Evolutionary conservation across 352 stramenopile species (phyloP), one percentile per base, ranked within the genome.

Genomic region (Phytophthora rubi): DNA sequence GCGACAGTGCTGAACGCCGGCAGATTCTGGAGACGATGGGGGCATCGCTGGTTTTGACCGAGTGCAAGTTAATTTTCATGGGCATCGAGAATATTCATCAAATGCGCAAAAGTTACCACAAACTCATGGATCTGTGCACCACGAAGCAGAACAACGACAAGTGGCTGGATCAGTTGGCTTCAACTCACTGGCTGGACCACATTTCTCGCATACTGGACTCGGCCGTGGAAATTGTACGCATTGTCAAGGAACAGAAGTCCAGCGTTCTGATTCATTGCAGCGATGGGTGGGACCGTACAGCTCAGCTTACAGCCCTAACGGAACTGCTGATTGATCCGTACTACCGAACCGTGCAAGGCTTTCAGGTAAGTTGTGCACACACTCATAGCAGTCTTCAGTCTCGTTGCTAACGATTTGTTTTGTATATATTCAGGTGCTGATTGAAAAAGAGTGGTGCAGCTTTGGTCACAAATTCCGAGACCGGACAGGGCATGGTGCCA

Each of bases 221-320:
- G 7, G 82, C 88, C 2, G 81, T 94, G n/a, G 86, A 96, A 70
- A 94, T 94, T 59, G 86, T 91, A 6, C 86, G 86, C 0, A 81
- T 93, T n/a, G 71, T 95, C 23, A 87, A 93, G 18, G 76, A 89
- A 26, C 75, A 93, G 21, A 89, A 89, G 70, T 95, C 93, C 3
- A 98, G 97, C 16, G 94, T 99, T 16, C 73, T 99, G 37, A 85
- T 99, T 59, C 98, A 99, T 75, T 99, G 98, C 74, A 99, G 93
- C 56, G 97, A 99, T 64, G 98, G 98, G 4, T 99, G 98, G 98
- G 98, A 99, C 59, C 86, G 93, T 9, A 98, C 93, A 13, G 70
- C 92, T n/a, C 93, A 98, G 59, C 75, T 98, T 16, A 91, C 83
- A 59, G 78, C 75, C 6, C 75, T 98, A 8, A 79, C 90, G 3